These are phyloP conservation scores for Solanum arcanum DNA, from an alignment of 257 asterid species.

Conservation along the genomic window DNA sequence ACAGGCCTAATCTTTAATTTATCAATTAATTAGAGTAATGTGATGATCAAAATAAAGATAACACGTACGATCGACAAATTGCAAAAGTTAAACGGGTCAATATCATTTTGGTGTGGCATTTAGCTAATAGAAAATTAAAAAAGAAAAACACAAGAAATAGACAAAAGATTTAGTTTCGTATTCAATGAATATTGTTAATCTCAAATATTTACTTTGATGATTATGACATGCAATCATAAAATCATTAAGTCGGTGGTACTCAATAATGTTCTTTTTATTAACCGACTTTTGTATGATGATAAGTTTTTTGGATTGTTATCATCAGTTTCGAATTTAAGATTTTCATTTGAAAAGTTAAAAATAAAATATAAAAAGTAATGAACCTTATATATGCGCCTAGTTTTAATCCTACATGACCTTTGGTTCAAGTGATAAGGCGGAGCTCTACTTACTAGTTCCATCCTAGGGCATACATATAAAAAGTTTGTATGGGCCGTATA, in stretches of 20 bases:
- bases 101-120: not conserved
- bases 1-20: slow-evolving; percentile 12
- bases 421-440: not conserved
- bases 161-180: slow-evolving; percentile 7
- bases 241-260: not conserved
- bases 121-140: not conserved
- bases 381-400: not conserved
- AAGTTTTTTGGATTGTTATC: not conserved
- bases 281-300: not conserved
- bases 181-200: not conserved
- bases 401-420: not conserved
- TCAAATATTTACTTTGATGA: not conserved
- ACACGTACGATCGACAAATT: not conserved
- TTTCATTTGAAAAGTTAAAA: not conserved
- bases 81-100: not conserved
- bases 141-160: not conserved
- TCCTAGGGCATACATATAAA: not conserved
- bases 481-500: not conserved
- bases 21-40: not conserved
- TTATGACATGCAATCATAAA: not conserved
- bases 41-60: not conserved
- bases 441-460: not conserved
- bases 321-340: fast-evolving
- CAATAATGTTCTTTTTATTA: not conserved
- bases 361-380: no score